Conservation (phyloP, 1,139 yeast genomes). For the Saccharomyces hybrid region DNA sequence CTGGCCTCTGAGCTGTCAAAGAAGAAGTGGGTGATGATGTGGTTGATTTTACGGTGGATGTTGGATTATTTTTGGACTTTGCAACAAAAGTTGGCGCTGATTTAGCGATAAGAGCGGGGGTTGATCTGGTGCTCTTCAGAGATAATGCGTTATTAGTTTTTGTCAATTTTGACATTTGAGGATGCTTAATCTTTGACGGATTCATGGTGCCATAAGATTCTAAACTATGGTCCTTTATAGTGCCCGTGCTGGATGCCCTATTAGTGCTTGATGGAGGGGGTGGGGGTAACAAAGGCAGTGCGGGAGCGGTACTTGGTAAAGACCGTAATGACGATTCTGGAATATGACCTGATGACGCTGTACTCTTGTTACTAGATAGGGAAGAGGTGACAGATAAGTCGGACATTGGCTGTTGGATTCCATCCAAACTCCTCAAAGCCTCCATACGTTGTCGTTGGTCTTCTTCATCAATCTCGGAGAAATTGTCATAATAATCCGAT, state of each 20-base stretch:
- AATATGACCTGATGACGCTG: background rate
- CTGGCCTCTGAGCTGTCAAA: slow-evolving; percentile 7
- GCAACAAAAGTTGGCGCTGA: slow-evolving; percentile 9
- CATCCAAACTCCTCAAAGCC: slow-evolving; percentile 15
- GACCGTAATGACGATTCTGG: background rate
- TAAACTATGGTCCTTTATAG: slow-evolving; percentile 1
- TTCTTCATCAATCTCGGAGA: slow-evolving; percentile 17
- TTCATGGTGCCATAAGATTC: background rate
- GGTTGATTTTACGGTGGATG: slow-evolving; percentile 1
- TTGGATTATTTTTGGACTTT: slow-evolving; percentile 4
- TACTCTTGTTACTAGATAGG: slow-evolving; percentile 1
- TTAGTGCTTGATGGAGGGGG: slow-evolving; percentile 1
- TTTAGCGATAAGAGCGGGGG: slow-evolving; percentile 1
- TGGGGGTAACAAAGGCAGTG: slow-evolving; percentile 4
- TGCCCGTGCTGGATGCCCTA: background rate
- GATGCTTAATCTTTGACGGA: background rate
- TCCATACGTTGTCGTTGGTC: slow-evolving; percentile 21
- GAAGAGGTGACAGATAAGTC: slow-evolving; percentile 11
- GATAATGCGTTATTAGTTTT: background rate
- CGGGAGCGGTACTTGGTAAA: background rate
- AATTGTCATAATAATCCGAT: slow-evolving; percentile 19
- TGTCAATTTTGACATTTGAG: background rate
- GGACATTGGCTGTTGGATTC: slow-evolving; percentile 24
- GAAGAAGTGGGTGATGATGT: background rate
- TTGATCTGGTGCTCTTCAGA: background rate